Base-by-base conservation (phyloP, 73 alveolate species). In the Durusdinium trenchii region DNA sequence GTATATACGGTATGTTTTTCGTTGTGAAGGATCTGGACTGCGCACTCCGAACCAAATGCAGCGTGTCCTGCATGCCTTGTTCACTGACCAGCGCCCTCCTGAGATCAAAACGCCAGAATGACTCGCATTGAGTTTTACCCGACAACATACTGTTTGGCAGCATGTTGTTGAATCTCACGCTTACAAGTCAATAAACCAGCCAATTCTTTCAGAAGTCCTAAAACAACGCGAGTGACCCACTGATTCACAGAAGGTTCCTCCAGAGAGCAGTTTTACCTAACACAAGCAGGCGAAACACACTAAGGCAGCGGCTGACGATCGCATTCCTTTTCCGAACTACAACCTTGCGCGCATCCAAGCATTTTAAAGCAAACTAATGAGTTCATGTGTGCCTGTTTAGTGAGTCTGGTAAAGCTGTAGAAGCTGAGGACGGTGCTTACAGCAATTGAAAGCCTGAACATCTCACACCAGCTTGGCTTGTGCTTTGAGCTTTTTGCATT, bases 271-370 rank as follows among this genome's bases (percentile, higher is more conserved):
- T n/a, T n/a, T n/a, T n/a, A n/a, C n/a, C n/a, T n/a, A n/a, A n/a
- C n/a, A n/a, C n/a, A 2, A 32, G 73, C 73, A 32, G 30, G 30
- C 73, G 30, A 60, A 32, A 36, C 40, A 23, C 23, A 40, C 95
- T 32, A n/a, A 57, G 96, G 86, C 50, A 36, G 51, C 26, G 35
- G 73, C 96, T 89, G 96, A 36, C 87, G 75, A 38, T 69, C 51
- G 46, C 97, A 91, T 38, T 91, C 97, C 60, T 91, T 76, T 57
- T 91, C 97, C 23, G 97, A 91, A 38, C 97, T 47, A 87, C 97
- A 91, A 57, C 97, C 87, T 69, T 35, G 26, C 32, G 38, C 69
- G 23, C 12, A 23, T 73, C 75, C 14, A 82, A 26, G 46, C 7
- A 23, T 9, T 16, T 6, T 2, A 73, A 36, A 18, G 3, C 51